Percentiles rank a stretch among this genome's conserved stretches.
These are phyloP conservation scores for Xylaria flabelliformis DNA, from an alignment of 495 filamentous ascomycete species.

Conservation along the genomic window DNA sequence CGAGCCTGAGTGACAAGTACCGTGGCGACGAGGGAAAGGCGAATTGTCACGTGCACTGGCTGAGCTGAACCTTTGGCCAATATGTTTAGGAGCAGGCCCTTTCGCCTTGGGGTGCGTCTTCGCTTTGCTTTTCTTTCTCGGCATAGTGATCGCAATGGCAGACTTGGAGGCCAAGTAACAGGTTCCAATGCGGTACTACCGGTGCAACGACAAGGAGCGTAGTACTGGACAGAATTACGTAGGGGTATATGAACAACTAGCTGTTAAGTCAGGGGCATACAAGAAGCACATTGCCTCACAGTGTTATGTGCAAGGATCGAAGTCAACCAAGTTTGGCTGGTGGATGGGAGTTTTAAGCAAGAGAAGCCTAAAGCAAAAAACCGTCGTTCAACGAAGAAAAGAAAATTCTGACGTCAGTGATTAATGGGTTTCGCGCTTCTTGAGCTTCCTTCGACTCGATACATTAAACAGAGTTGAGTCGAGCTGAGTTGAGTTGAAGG, in stretches of 20 bases:
- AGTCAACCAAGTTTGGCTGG: background rate
- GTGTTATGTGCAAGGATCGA: background rate
- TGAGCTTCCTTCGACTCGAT: background rate
- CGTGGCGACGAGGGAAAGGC: constrained; percentile 1
- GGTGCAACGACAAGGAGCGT: background rate
- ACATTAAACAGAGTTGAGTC: background rate
- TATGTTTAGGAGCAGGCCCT: constrained; percentile 5
- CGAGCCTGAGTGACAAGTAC: constrained; percentile 26
- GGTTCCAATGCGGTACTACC: background rate
- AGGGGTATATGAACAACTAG: constrained; percentile 20
- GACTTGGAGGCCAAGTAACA: background rate
- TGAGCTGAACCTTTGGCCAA: background rate
- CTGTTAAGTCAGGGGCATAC: background rate
- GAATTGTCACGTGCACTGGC: background rate
- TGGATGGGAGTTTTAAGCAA: background rate
- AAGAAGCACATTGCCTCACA: constrained; percentile 17
- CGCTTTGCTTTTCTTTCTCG: constrained; percentile 20
- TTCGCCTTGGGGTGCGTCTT: constrained; percentile 12
- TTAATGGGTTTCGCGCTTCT: background rate
- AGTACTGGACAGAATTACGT: constrained; percentile 8
- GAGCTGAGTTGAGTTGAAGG: background rate
- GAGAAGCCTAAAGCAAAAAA: background rate
- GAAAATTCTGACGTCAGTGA: background rate
- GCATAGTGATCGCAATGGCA: constrained; percentile 2
- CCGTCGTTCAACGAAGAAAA: background rate